A percentile compares a stretch with the other conserved stretches of the same genome.
These are phyloP conservation scores for Penicillium diatomitis DNA, from an alignment of 495 filamentous ascomycete genomes.

Conservation along the genomic window DNA sequence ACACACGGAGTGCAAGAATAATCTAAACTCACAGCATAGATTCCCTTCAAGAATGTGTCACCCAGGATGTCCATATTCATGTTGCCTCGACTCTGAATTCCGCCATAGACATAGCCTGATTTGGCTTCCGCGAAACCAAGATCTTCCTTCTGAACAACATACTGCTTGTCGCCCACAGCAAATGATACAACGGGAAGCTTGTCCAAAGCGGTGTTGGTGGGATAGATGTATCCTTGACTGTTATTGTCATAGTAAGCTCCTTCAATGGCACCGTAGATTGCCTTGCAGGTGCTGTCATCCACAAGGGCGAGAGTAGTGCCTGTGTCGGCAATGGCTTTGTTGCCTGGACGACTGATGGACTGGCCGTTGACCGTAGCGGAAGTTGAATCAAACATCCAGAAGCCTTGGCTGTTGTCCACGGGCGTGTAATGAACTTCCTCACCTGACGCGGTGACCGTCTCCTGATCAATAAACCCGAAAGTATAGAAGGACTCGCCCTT, in stretches of 20 bases:
- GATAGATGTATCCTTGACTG: slow-evolving; percentile 64
- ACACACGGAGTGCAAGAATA: neutral
- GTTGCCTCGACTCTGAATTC: slow-evolving; percentile 62
- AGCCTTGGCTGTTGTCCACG: slow-evolving; percentile 60
- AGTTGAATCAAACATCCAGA: slow-evolving; percentile 61
- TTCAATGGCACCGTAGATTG: slow-evolving; percentile 62
- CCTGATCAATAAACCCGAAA: slow-evolving; percentile 68
- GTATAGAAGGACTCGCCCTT: slow-evolving; percentile 65
- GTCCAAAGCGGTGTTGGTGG: slow-evolving; percentile 42
- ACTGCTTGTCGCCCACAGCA: slow-evolving; percentile 57
- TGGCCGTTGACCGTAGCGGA: slow-evolving; percentile 54
- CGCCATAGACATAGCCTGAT: slow-evolving; percentile 56
- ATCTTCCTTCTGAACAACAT: slow-evolving; percentile 63
- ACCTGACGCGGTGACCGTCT: slow-evolving; percentile 45
- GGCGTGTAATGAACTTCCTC: slow-evolving; percentile 53
- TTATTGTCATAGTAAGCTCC: slow-evolving; percentile 52
- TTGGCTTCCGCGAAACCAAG: slow-evolving; percentile 55
- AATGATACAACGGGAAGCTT: slow-evolving; percentile 60
- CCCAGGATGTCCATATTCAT: slow-evolving; percentile 66
- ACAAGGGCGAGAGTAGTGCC: slow-evolving; percentile 67
- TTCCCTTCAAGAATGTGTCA: slow-evolving; percentile 63
- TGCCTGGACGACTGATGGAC: slow-evolving; percentile 45
- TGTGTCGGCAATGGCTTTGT: slow-evolving; percentile 74
- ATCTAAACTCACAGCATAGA: slow-evolving; percentile 54
- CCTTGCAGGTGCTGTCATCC: slow-evolving; percentile 54